A percentile compares a stretch with the other conserved stretches of the same genome.
Evolutionary conservation across 192 early-diverging fungal species (phyloP).

Genomic region (Anaeromyces robustus): DNA sequence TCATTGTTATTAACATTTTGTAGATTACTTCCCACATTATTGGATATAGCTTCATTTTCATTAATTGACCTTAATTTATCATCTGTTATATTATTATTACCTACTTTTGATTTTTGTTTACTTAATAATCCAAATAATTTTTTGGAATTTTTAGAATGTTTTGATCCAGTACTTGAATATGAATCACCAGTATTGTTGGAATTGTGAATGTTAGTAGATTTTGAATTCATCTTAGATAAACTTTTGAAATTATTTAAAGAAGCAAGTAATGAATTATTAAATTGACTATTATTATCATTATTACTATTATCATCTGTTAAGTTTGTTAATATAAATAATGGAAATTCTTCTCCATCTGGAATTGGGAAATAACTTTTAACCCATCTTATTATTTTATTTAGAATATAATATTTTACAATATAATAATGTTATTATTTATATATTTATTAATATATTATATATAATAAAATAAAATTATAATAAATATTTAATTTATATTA

Average conservation of each 20-base stretch:
- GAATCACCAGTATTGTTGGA: background rate
- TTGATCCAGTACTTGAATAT: background rate
- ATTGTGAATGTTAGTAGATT: background rate
- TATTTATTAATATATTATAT: conserved; percentile 13
- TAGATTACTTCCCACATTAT: too few relatives aligned
- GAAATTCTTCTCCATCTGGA: background rate
- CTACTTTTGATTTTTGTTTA: conserved; percentile 5
- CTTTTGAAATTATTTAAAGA: background rate
- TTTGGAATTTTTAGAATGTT: background rate
- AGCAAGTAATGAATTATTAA: background rate
- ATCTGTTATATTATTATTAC: background rate
- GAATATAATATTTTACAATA: conserved; percentile 3
- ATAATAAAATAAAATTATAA: background rate
- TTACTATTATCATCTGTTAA: background rate
- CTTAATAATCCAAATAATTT: background rate
- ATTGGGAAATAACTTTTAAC: background rate
- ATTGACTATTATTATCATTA: background rate
- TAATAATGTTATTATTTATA: too few relatives aligned
- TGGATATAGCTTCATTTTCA: background rate
- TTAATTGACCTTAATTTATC: background rate
- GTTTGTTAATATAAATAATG: background rate
- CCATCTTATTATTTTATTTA: conserved; percentile 1
- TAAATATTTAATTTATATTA: too few relatives aligned
- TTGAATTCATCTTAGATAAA: background rate
- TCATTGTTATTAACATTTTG: background rate